Base-by-base conservation (phyloP, 306 rosid genomes). In the Quillaja saponaria region DNA sequence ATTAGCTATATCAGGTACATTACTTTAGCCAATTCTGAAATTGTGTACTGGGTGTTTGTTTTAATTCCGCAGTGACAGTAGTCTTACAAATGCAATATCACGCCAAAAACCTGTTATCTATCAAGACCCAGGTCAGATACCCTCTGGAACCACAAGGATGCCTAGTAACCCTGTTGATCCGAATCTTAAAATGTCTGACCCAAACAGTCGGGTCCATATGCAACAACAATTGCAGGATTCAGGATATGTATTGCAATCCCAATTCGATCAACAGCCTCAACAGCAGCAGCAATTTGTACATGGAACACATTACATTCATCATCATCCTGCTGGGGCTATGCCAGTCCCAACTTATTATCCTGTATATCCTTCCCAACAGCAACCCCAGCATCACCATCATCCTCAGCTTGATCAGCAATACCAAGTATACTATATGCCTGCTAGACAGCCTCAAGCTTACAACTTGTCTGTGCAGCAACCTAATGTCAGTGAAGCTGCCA, bases 341-440 rank as follows among this genome's bases (percentile, higher is more conserved):
- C 85, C 74, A 7, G 61, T 88, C 31, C 69, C 90, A 10, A 76
- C 96, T 11, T 92, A 82, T 51, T 92, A 73, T 76, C 95, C 94
- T 58, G 84, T 89, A 51, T 91, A 92, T 81, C 87, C 90, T 61
- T 66, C 96, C 58, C 96, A 87, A 80, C 97, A 81, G 50, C 92
- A 82, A 41, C 73, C 78, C 41, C 94, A 77, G 13, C 88, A 53
- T 2, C 88, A 64, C 55, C 92, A 78, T 66, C 82, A 69, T 34
- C 81, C 70, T 65, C 95, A 77, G 79, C 68, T 71, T 53, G 88
- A 86, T 63, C 95, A 85, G 82, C 96, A 80, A 67, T 85, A 85
- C 63, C 85, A 81, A 25, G 78, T 88, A 55, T 88, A 86, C 80
- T 86, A 88, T 74, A 58, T 88, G 44, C 90, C 90, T 39, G 72